Percentiles rank a stretch among this genome's conserved stretches.
These are phyloP conservation scores for Oryza australiensis DNA, from an alignment of 176 grass and related monocot genomes.

Conservation along the genomic window DNA sequence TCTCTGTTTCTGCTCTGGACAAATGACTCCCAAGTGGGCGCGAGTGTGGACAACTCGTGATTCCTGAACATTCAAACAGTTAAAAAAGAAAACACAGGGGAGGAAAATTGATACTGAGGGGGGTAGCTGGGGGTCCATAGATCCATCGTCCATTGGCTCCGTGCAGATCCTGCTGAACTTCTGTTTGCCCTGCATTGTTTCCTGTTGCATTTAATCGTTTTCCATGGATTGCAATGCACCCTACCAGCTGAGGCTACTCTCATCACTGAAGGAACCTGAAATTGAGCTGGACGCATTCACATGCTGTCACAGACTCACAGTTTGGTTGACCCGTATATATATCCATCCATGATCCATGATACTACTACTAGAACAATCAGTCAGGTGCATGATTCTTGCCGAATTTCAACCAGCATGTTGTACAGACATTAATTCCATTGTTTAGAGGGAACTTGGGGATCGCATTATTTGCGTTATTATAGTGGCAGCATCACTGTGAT, in stretches of 20 bases:
- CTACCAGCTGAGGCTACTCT: not conserved
- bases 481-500: not conserved
- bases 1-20: not conserved
- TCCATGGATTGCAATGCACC: not conserved
- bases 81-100: not conserved
- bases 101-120: not conserved
- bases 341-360: not conserved
- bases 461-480: not conserved
- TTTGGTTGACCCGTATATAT: not conserved
- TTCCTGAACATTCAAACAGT: not conserved
- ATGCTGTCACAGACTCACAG: not conserved
- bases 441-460: not conserved
- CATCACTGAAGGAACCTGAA: not conserved
- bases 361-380: not conserved
- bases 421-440: not conserved
- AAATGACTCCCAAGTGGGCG: not conserved
- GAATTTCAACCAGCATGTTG: not conserved
- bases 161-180: not conserved
- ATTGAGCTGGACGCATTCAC: not conserved
- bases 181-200: not conserved
- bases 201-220: not conserved
- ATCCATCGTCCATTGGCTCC: not conserved
- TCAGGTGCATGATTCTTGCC: not conserved
- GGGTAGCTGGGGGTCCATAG: too few species aligned
- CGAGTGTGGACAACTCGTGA: slow-evolving; percentile 24